Evolutionary conservation across 495 filamentous ascomycete genomes (phyloP).

Genomic region (Friedmanniomyces simplex): DNA sequence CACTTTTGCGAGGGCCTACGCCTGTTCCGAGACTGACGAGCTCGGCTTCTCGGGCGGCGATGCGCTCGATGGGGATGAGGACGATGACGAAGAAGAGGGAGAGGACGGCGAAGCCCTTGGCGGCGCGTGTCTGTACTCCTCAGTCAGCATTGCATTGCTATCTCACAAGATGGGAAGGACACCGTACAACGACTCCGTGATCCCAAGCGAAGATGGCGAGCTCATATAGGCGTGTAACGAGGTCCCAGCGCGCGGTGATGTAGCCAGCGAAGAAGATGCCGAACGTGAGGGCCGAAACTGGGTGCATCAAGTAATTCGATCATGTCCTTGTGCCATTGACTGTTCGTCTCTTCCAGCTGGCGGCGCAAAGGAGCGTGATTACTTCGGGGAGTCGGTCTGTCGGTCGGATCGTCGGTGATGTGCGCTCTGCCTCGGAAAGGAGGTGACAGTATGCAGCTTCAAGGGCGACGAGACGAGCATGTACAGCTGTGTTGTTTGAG

Average conservation of each 20-base stretch:
- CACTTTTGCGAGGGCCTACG: not conserved
- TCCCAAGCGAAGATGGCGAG: conserved; percentile 95
- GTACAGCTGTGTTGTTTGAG: too few species aligned
- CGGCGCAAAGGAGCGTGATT: too few species aligned
- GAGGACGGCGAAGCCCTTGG: conserved; percentile 64
- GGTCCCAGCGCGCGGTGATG: conserved; percentile 96
- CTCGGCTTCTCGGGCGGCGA: conserved; percentile 58
- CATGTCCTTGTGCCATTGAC: not conserved
- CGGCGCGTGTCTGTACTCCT: conserved; percentile 47
- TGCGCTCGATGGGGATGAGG: conserved; percentile 58
- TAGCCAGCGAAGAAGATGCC: conserved; percentile 99
- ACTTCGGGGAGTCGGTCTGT: too few species aligned
- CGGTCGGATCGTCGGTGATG: too few species aligned
- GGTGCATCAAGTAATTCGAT: conserved; percentile 68
- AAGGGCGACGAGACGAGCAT: too few species aligned
- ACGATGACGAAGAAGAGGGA: conserved; percentile 69
- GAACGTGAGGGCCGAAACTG: conserved; percentile 84
- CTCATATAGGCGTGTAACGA: conserved; percentile 91
- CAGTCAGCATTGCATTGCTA: not conserved
- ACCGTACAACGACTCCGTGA: conserved; percentile 89
- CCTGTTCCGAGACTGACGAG: conserved; percentile 39
- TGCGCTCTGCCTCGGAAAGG: too few species aligned
- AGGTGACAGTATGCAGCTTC: too few species aligned
- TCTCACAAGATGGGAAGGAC: not conserved
- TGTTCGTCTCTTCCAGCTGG: not conserved